Base-by-base conservation (phyloP, 1,284 basidiomycete species). In the Apiotrichum porosum region DNA sequence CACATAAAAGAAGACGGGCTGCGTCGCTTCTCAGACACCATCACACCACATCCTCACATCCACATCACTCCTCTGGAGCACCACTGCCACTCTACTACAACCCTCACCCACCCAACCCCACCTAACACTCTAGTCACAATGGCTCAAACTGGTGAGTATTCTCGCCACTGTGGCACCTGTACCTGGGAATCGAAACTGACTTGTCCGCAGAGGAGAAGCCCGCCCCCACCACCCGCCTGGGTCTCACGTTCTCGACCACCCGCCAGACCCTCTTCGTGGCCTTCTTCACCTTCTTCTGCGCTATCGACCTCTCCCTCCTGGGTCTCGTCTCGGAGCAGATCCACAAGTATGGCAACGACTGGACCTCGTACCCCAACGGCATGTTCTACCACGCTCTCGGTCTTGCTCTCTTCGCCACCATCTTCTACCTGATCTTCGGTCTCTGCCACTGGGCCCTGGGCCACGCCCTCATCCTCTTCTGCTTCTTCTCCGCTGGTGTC, bases 281-380 rank as follows among this genome's bases (percentile, higher is more conserved):
- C 41, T 79, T 80, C 68, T 81, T 77, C 53, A 77, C 78, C 14
- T 71, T 81, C 42, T 79, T 78, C 54, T 75, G 77, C n/a, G 71
- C 58, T 18, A 72, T 79, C 48, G 77, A 80, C 55, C 73, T 79
- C 37, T 62, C 75, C 28, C 42, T 62, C 24, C 61, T 68, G 21
- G 67, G 67, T 52, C 59, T 69, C 30, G 56, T 68, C 26, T 63
- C 63, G 14, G 42, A 68, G 44, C 66, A 69, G 51, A 57, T 69
- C 39, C 60, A 68, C 55, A 54, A 55, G 42, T 55, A 62, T 47
- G 67, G 67, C 22, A 56, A 57, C 45, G 15, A 34, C 14, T 42
- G 51, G 34, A 31, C 39, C 14, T 42, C 49, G 36, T 69, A 60
- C 52, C 67, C 67, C 18, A 42, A 44, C 22, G 56, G 48, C 10